Conservation (phyloP, 1,284 basidiomycete genomes). For the Anthracocystis walkeri region DNA sequence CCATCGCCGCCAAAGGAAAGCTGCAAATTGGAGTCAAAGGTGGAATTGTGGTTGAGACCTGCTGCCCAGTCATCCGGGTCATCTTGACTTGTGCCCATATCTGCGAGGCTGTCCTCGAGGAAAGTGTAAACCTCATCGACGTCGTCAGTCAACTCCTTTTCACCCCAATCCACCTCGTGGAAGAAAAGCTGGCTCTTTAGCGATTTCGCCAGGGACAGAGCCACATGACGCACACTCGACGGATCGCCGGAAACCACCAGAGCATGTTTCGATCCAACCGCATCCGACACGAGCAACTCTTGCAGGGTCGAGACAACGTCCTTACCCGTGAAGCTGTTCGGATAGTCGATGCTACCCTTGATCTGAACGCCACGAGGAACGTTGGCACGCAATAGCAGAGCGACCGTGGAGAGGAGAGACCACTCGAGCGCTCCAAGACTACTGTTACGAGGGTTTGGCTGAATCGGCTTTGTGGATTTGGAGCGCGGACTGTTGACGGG, state of each 20-base stretch:
- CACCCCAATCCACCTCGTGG: constrained; percentile 96
- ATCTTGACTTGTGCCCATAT: constrained; percentile 15
- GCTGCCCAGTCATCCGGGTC: constrained; percentile 44
- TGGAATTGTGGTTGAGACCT: constrained; percentile 26
- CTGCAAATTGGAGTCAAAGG: constrained; percentile 34
- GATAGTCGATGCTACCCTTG: constrained; percentile 67
- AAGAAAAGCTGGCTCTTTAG: constrained; percentile 93
- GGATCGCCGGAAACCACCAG: constrained; percentile 21
- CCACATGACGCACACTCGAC: constrained; percentile 74
- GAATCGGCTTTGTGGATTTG: neutral
- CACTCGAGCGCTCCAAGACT: constrained; percentile 74
- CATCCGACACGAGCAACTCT: constrained; percentile 36
- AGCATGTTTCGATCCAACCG: constrained; percentile 71
- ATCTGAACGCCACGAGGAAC: constrained; percentile 87
- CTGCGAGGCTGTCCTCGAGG: constrained; percentile 77
- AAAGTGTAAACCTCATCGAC: constrained; percentile 97
- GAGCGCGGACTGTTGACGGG: constrained; percentile 30
- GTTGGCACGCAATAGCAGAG: constrained; percentile 85
- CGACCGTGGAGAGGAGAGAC: constrained; percentile 85
- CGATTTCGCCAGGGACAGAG: constrained; percentile 85
- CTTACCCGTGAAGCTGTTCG: constrained; percentile 66
- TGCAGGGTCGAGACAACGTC: constrained; percentile 63
- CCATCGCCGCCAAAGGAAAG: constrained; percentile 26
- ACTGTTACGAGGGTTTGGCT: constrained; percentile 4
- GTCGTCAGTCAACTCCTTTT: constrained; percentile 83